These are phyloP conservation scores for Thielaviopsis populi DNA, from an alignment of 2,329 filamentous ascomycete species.

Conservation along the genomic window DNA sequence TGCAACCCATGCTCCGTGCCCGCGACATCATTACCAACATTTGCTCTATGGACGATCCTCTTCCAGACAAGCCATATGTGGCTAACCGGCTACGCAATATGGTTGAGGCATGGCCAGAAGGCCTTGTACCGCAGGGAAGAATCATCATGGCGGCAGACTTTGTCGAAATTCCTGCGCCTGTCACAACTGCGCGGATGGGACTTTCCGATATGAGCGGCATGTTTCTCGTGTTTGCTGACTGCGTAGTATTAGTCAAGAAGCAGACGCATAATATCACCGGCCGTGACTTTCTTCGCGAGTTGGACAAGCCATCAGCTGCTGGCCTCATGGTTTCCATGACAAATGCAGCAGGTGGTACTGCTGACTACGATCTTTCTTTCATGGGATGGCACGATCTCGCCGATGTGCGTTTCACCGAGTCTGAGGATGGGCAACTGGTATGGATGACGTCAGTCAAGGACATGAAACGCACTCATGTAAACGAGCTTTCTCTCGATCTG, in stretches of 20 bases:
- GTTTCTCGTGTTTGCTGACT: slow-evolving; percentile 73
- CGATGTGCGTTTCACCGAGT: slow-evolving; percentile 60
- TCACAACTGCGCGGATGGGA: slow-evolving; percentile 22
- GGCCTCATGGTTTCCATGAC: slow-evolving; percentile 48
- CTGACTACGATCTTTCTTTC: slow-evolving; percentile 58
- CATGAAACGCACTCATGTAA: slow-evolving; percentile 34
- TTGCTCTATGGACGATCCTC: slow-evolving; percentile 71
- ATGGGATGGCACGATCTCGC: slow-evolving; percentile 55
- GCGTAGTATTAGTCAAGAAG: slow-evolving; percentile 62
- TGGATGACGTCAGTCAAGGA: slow-evolving; percentile 54
- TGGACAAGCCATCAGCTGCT: slow-evolving; percentile 63
- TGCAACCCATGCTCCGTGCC: slow-evolving; percentile 70
- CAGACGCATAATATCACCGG: slow-evolving; percentile 48
- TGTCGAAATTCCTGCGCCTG: slow-evolving; percentile 61
- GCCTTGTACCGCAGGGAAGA: slow-evolving; percentile 59
- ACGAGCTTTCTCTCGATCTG: not conserved
- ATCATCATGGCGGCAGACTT: slow-evolving; percentile 72
- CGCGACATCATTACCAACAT: slow-evolving; percentile 92
- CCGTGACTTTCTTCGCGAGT: slow-evolving; percentile 64
- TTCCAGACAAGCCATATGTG: slow-evolving; percentile 55
- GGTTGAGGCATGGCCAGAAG: slow-evolving; percentile 60
- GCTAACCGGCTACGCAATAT: slow-evolving; percentile 60
- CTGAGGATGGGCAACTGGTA: slow-evolving; percentile 45
- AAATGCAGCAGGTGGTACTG: slow-evolving; percentile 44
- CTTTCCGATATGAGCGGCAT: slow-evolving; percentile 40